Evolutionary conservation across 169 alveolate genomes (phyloP).

Genomic region (Miamiensis avidus): DNA sequence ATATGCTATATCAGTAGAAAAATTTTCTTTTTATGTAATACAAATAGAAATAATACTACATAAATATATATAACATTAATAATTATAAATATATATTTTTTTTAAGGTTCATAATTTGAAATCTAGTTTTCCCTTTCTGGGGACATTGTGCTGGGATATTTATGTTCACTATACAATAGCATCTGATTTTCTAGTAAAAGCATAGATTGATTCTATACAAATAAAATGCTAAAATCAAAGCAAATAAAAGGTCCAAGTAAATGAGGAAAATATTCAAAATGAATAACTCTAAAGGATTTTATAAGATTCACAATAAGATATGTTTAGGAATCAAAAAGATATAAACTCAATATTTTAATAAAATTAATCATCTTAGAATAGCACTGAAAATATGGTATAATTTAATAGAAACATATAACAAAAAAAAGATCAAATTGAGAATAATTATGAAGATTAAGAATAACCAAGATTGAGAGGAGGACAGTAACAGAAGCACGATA

Average conservation of each 20-base stretch:
- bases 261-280: not conserved
- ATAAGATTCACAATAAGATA: too few relatives aligned
- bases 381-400: too few relatives aligned
- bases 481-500: not conserved
- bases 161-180: not conserved
- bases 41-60: too few relatives aligned
- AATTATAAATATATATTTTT: too few relatives aligned
- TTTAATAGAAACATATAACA: too few relatives aligned
- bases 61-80: too few relatives aligned
- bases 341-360: too few relatives aligned
- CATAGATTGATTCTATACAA: not conserved
- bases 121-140: not conserved
- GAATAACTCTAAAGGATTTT: not conserved
- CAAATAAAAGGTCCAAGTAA: not conserved
- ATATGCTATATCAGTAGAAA: not conserved
- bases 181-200: not conserved
- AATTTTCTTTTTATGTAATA: not conserved
- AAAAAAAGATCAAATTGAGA: too few relatives aligned
- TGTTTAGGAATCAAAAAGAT: too few relatives aligned
- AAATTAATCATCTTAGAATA: too few relatives aligned
- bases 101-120: not conserved
- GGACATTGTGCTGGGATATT: not conserved
- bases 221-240: not conserved
- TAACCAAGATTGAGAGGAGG: not conserved
- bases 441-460: too few relatives aligned